Evolutionary conservation across 371 early-diverging fungal species (phyloP), one percentile per base, ranked within the genome.

Genomic region (Mucor mucedo): DNA sequence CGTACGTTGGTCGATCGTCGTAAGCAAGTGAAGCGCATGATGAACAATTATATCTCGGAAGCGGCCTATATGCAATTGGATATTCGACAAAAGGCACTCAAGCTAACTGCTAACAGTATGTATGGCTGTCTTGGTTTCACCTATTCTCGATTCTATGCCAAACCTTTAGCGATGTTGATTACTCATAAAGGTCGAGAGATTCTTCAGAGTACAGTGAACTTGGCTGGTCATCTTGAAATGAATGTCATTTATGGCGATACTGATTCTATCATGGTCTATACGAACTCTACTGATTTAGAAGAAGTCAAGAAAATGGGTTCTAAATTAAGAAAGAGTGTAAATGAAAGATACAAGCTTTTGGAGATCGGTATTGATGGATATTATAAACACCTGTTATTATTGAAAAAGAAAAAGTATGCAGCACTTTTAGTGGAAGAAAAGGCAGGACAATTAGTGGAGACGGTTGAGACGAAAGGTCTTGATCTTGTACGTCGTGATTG

Each of bases 361-460:
- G 98, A 99, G 75, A 94, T 99, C 52, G 99, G 99, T 60, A 90
- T 99, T 61, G 99, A 99, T 76, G 98, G 97, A 13, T 84, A 94
- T 56, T 99, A 93, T 77, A 87, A 90, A 69, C 93, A 95, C 49
- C 87, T 99, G 85, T 77, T 99, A 32, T 75, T 99, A 55, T 83
- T 98, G n/a, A 97, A 97, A 70, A 99, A 99, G 86, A 99, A 99
- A 74, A 99, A 99, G 76, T 99, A 99, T 77, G 99, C 98, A 27
- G 99, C 98, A 0, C 72, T 98, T 28, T 66, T 83, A 40, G 84
- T 95, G 0, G 73, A 73, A 52, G 84, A 87, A 29, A 84, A 86
- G 52, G 75, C 83, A 47, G 84, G 92, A 44, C 77, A 78, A n/a
- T 32, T 82, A 29, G 71, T 72, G 11, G 87, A 87, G 5, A 69